Percentiles rank a stretch among this genome's conserved stretches.
These are phyloP conservation scores for Porcisia hertigi DNA, from an alignment of 208 protist species.

Conservation along the genomic window DNA sequence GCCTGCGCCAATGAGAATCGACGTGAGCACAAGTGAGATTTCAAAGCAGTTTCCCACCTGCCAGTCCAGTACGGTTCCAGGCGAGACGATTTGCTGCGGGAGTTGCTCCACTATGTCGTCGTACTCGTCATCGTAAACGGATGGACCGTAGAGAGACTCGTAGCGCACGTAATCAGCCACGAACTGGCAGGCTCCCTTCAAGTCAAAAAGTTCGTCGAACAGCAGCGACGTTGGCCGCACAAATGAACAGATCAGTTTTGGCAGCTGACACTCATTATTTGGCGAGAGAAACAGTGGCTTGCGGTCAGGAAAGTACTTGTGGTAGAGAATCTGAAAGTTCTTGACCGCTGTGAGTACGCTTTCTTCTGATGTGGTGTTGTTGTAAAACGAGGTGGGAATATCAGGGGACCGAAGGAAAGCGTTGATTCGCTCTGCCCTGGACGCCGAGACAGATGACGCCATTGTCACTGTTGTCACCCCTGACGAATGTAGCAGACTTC, in stretches of 20 bases:
- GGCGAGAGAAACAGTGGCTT: constrained; percentile 66
- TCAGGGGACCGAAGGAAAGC: constrained; percentile 36
- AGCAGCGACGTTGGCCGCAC: constrained; percentile 80
- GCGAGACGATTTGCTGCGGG: constrained; percentile 79
- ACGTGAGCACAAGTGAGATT: constrained; percentile 74
- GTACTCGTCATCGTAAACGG: constrained; percentile 32
- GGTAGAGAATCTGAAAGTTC: constrained; percentile 69
- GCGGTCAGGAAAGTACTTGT: constrained; percentile 79
- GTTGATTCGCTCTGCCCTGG: constrained; percentile 43
- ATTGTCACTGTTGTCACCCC: constrained; percentile 10
- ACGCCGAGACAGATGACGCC: constrained; percentile 11
- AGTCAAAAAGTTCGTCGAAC: constrained; percentile 83
- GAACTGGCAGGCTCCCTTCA: constrained; percentile 62
- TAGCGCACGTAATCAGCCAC: constrained; percentile 87
- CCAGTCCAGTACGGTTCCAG: constrained; percentile 84
- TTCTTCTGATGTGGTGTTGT: constrained; percentile 68
- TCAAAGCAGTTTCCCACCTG: constrained; percentile 91
- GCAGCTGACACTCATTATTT: constrained; percentile 71
- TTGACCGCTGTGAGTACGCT: constrained; percentile 54
- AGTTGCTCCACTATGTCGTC: constrained; percentile 52
- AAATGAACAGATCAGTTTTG: constrained; percentile 92
- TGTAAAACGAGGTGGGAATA: constrained; percentile 72
- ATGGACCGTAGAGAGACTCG: constrained; percentile 67
- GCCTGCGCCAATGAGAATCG: constrained; percentile 84
- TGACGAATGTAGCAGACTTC: constrained; percentile 1